Percentiles rank a stretch among this genome's conserved stretches.
phyloP scores from a whole-genome alignment of 1,139 yeast genomes.

The Pichia terricola region DNA sequence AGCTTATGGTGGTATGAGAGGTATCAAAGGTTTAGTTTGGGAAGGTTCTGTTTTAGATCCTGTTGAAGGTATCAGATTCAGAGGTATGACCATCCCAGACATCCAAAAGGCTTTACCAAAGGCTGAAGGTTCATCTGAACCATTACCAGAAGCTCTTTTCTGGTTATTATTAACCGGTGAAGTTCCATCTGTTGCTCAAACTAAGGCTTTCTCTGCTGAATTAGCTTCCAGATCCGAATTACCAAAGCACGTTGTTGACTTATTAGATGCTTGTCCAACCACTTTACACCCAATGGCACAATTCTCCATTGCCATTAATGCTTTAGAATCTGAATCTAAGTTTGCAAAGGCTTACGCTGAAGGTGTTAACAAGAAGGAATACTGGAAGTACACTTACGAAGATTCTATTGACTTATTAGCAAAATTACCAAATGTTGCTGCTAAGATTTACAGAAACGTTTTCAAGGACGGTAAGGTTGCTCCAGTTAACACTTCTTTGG shows the following conservation, averaged over 20 bases:
- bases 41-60: slow-evolving; percentile 99
- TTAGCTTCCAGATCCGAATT: slow-evolving; percentile 77
- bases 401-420: slow-evolving; percentile 85
- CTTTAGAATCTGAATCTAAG: slow-evolving; percentile 81
- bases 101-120: slow-evolving; percentile 88
- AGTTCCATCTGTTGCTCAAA: slow-evolving; percentile 71
- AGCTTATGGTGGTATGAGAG: slow-evolving; percentile 99
- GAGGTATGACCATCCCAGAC: slow-evolving; percentile 97
- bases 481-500: slow-evolving; percentile 61
- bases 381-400: slow-evolving; percentile 91
- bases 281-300: slow-evolving; percentile 97
- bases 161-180: slow-evolving; percentile 91
- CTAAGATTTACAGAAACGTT: slow-evolving; percentile 86
- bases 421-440: slow-evolving; percentile 85
- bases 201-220: slow-evolving; percentile 67
- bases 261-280: slow-evolving; percentile 75
- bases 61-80: slow-evolving; percentile 95
- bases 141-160: slow-evolving; percentile 85
- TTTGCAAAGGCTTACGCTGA: slow-evolving; percentile 87
- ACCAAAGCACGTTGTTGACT: slow-evolving; percentile 78
- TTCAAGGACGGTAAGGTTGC: slow-evolving; percentile 81
- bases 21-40: slow-evolving; percentile 96
- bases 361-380: slow-evolving; percentile 79
- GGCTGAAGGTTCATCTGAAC: slow-evolving; percentile 80
- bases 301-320: slow-evolving; percentile 85